Conservation (phyloP, 2,329 filamentous ascomycete genomes). For the Apiospora aurea region DNA sequence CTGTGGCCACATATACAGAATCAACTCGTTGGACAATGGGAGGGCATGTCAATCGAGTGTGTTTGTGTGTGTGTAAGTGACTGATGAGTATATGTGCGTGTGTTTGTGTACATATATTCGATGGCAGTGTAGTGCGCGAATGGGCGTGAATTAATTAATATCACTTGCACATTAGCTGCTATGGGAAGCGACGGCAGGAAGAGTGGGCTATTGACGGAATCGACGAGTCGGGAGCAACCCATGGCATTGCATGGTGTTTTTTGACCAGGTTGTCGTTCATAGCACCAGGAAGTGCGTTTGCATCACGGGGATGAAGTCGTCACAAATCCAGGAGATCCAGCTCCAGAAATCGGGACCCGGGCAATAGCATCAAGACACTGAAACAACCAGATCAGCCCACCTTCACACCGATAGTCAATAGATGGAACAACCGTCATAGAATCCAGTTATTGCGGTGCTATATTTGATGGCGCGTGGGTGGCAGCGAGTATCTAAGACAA, state of each 20-base stretch:
- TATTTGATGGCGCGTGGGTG: too few species aligned
- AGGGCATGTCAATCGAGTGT: neutral
- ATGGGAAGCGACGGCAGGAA: neutral
- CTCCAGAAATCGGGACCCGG: too few species aligned
- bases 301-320: neutral
- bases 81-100: neutral
- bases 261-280: neutral
- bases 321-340: neutral
- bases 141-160: neutral
- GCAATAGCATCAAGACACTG: too few species aligned
- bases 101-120: neutral
- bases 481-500: too few species aligned
- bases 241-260: neutral
- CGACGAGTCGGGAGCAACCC: neutral
- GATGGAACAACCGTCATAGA: too few species aligned
- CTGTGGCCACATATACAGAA: slow-evolving; percentile 9
- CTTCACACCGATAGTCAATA: too few species aligned
- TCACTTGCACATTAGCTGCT: too few species aligned
- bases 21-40: neutral
- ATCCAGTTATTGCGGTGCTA: too few species aligned
- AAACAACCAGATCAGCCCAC: too few species aligned
- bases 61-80: slow-evolving; percentile 9
- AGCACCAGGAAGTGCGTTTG: neutral
- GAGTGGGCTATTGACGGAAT: neutral
- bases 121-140: neutral